Evolutionary conservation across 345 rosid species (phyloP).

Genomic region (Rhizophora apiculata): DNA sequence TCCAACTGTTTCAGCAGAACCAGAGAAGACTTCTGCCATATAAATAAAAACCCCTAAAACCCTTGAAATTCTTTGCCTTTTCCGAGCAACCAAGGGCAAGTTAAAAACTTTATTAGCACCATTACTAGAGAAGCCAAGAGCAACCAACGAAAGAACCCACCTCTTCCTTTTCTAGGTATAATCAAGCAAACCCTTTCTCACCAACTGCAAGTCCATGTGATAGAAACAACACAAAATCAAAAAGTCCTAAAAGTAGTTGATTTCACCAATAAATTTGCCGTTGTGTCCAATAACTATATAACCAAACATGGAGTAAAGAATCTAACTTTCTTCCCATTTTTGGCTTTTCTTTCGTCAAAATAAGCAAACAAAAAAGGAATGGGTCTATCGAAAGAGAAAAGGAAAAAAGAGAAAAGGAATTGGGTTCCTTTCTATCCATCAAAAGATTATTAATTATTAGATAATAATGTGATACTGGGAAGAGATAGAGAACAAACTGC

Average conservation of each 20-base stretch:
- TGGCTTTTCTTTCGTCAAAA: too few relatives aligned
- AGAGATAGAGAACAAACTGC: slow-evolving; percentile 3
- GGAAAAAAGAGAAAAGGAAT: background rate
- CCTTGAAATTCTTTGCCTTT: slow-evolving; percentile 45
- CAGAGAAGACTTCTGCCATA: slow-evolving; percentile 53
- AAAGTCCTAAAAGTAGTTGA: background rate
- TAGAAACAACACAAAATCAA: slow-evolving; percentile 1
- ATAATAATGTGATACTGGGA: background rate
- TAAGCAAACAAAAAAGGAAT: too few relatives aligned
- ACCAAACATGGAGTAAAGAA: too few relatives aligned
- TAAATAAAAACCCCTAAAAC: slow-evolving; percentile 49
- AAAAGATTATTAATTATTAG: background rate
- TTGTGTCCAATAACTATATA: too few relatives aligned
- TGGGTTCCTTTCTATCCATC: background rate
- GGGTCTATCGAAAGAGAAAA: too few relatives aligned
- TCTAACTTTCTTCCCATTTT: too few relatives aligned
- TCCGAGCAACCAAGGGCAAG: slow-evolving; percentile 44
- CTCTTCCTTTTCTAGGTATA: slow-evolving; percentile 43
- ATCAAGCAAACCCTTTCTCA: slow-evolving; percentile 39
- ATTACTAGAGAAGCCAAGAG: slow-evolving; percentile 44
- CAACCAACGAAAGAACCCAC: slow-evolving; percentile 41
- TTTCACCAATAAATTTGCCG: too few relatives aligned
- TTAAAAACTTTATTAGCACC: slow-evolving; percentile 59
- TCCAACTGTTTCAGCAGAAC: slow-evolving; percentile 53
- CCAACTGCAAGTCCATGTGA: slow-evolving; percentile 46